Evolutionary conservation across 495 filamentous ascomycete species (phyloP).

Genomic region (Penicillium angulare): DNA sequence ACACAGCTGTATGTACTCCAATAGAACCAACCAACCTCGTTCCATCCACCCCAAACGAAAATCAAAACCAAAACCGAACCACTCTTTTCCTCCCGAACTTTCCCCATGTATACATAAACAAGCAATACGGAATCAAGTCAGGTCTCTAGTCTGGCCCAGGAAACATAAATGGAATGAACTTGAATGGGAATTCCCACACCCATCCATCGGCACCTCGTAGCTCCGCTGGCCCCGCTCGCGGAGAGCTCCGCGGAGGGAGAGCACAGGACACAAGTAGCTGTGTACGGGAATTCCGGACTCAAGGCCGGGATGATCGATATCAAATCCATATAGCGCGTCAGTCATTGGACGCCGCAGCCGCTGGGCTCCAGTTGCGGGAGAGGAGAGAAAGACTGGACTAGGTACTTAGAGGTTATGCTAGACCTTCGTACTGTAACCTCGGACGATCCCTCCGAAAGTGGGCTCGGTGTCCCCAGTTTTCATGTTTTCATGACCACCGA

Average conservation of each 20-base stretch:
- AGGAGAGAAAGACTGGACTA: no score
- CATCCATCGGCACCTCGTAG: no score
- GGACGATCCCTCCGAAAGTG: constrained; percentile 19
- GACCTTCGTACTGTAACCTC: constrained; percentile 13
- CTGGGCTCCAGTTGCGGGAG: constrained; percentile 19
- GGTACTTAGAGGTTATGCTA: constrained; percentile 6
- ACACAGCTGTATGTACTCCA: no score
- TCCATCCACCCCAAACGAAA: no score
- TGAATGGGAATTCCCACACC: no score
- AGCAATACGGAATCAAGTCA: no score
- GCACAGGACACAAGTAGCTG: constrained; percentile 3
- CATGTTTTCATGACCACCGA: constrained; percentile 10
- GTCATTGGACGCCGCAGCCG: constrained; percentile 32
- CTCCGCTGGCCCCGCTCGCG: constrained; percentile 7
- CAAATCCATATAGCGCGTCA: constrained; percentile 18
- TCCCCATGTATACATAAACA: not conserved
- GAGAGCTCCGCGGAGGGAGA: constrained; percentile 14
- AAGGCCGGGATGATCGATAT: constrained; percentile 24
- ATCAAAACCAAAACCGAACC: no score
- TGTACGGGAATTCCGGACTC: constrained; percentile 20
- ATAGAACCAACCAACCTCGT: no score
- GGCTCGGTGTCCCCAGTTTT: constrained; percentile 22
- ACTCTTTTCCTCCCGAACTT: not conserved
- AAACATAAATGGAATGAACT: no score
- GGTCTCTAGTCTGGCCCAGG: no score